These are phyloP conservation scores for Filobasidium floriforme DNA, from an alignment of 768 basidiomycete genomes.

Conservation along the genomic window DNA sequence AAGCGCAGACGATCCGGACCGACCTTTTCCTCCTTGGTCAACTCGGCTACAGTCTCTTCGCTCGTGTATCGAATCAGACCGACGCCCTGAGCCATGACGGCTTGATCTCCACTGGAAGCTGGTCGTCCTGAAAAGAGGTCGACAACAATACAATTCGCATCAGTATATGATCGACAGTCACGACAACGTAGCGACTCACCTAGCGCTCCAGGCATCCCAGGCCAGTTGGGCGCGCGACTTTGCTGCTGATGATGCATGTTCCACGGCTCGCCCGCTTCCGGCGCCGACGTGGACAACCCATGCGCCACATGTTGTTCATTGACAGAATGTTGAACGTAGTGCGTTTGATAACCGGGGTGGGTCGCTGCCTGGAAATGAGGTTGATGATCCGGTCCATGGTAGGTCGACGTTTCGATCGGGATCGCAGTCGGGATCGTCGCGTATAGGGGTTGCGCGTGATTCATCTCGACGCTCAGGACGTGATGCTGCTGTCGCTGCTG, in stretches of 20 bases:
- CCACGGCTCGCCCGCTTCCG: neutral
- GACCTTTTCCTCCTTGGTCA: slow-evolving; percentile 7
- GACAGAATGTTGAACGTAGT: neutral
- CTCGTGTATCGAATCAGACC: neutral
- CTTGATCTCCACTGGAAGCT: neutral
- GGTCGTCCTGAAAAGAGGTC: too few species aligned
- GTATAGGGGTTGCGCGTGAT: neutral
- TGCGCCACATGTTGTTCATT: neutral
- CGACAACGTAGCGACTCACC: neutral
- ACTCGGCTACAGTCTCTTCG: slow-evolving; percentile 2
- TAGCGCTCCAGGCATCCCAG: neutral
- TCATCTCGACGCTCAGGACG: neutral
- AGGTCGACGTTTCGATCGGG: neutral
- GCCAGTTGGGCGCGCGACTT: neutral
- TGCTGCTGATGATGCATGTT: neutral
- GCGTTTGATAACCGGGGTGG: neutral
- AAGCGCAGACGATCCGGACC: neutral
- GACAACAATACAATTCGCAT: too few species aligned
- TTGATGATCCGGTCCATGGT: neutral
- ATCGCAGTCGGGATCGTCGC: neutral
- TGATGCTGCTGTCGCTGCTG: too few species aligned
- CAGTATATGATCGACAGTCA: neutral
- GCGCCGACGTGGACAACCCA: neutral
- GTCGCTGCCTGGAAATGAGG: neutral
- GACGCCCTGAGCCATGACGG: neutral